Evolutionary conservation across 2,329 filamentous ascomycete species (phyloP), one percentile per base, ranked within the genome.

Genomic region (Colletotrichum sidae): DNA sequence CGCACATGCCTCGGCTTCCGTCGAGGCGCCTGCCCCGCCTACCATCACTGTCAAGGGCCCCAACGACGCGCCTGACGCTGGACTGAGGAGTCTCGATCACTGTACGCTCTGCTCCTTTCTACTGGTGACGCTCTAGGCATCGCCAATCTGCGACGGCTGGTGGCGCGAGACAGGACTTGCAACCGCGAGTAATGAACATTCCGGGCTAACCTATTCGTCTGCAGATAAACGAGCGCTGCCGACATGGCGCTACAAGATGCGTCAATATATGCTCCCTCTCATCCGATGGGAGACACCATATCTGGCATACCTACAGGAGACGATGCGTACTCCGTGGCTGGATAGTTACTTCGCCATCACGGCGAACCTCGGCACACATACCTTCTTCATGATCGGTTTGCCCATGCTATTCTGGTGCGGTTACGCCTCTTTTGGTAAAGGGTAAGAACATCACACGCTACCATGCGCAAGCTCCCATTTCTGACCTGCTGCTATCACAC

Each of bases 321-420:
- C 84, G 75, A 79, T 95, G 76, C 92, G 95, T 73, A 91, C 92
- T 17, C 93, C 93, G 1, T 86, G 92, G 8, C 89, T 98, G 73
- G 96, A 99, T 79, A 93, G 93, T 68, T 99, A 97, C 82, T 99
- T 99, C 79, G 95, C 96, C 55, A 93, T 96, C 70, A 97, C 94
- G 1, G 96, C 96, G 69, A 99, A 98, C 78, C 87, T 98, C 60
- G 93, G 96, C 70, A 99, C 96, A 1, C 96, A 99, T 79, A 99
- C 96, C 0, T 98, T 97, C 82, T 99, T 97, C 84, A 98, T 98
- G 94, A 86, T 97, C 70, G 91, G 93, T 64, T 82, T 99, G 73
- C 96, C 96, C 6, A 93, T 98, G 69, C 86, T 97, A 71, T 98
- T 98, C 82, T 99, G 96, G 96, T 97, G 93, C 73, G 95, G 95